phyloP scores from a whole-genome alignment of 352 stramenopile genomes.

The Globisporangium iwayamae region DNA sequence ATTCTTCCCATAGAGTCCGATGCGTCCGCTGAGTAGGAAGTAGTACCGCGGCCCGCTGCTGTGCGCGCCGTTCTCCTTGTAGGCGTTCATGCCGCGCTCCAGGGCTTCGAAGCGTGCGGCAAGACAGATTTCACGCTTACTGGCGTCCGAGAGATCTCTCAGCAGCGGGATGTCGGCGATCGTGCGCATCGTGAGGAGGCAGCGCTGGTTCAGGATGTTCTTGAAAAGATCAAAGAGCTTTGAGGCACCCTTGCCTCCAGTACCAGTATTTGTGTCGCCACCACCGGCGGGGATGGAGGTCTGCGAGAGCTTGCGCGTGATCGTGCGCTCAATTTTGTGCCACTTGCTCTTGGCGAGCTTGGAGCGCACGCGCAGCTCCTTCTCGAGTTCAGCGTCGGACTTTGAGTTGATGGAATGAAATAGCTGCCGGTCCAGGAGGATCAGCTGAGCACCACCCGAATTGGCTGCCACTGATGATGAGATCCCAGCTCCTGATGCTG shows the following conservation, averaged over 20 bases:
- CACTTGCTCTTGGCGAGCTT: slow-evolving; percentile 43
- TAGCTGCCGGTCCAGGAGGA: slow-evolving; percentile 35
- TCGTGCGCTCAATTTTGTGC: slow-evolving; percentile 40
- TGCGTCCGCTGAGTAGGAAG: slow-evolving; percentile 41
- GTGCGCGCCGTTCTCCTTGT: slow-evolving; percentile 31
- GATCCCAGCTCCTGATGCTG: background rate
- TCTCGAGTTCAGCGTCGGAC: slow-evolving; percentile 47
- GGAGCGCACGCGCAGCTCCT: slow-evolving; percentile 34
- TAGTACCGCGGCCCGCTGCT: slow-evolving; percentile 33
- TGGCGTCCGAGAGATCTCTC: slow-evolving; percentile 30
- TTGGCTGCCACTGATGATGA: background rate
- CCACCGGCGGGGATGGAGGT: background rate
- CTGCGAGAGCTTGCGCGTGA: slow-evolving; percentile 14
- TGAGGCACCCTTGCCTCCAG: slow-evolving; percentile 23
- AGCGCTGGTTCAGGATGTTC: slow-evolving; percentile 67
- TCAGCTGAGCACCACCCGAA: slow-evolving; percentile 20
- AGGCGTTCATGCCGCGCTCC: slow-evolving; percentile 42
- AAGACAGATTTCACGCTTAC: slow-evolving; percentile 40
- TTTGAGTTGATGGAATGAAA: slow-evolving; percentile 36
- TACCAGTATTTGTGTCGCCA: background rate
- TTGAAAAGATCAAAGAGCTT: slow-evolving; percentile 65
- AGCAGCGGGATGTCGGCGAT: slow-evolving; percentile 50
- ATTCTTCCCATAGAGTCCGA: slow-evolving; percentile 35
- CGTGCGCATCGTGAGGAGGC: slow-evolving; percentile 49
- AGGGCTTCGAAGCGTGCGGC: slow-evolving; percentile 57